Evolutionary conservation across 2,329 filamentous ascomycete genomes (phyloP).

Genomic region (Zymoseptoria brevis): DNA sequence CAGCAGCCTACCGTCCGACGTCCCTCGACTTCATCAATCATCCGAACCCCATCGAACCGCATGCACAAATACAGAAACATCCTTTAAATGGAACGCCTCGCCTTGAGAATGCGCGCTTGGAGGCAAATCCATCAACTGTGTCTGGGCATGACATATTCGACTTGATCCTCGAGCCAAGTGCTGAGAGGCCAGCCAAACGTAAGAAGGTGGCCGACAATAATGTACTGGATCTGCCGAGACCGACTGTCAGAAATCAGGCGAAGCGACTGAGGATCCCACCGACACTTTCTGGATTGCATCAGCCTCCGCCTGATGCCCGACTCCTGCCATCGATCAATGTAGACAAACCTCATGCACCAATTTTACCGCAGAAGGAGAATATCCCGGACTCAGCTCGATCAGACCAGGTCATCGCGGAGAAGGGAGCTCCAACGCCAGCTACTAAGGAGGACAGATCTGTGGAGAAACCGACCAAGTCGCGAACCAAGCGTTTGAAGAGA

Average conservation of each 20-base stretch:
- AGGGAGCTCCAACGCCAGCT: conserved; percentile 2
- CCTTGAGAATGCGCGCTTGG: conserved; percentile 19
- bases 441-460: conserved; percentile 20
- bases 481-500: conserved; percentile 20
- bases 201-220: conserved; percentile 16
- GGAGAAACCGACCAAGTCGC: conserved; percentile 30
- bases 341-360: conserved; percentile 13
- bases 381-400: background rate
- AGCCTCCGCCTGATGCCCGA: conserved; percentile 54
- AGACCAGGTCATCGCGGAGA: background rate
- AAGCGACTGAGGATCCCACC: conserved; percentile 39
- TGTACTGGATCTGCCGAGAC: conserved; percentile 30
- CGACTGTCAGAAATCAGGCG: conserved; percentile 23
- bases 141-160: conserved; percentile 23
- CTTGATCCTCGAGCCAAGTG: conserved; percentile 23
- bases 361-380: background rate
- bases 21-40: conserved; percentile 29
- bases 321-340: conserved; percentile 51
- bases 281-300: conserved; percentile 52
- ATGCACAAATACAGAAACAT: conserved; percentile 24
- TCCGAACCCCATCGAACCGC: conserved; percentile 31
- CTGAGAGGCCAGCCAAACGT: conserved; percentile 26
- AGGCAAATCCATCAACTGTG: conserved; percentile 3
- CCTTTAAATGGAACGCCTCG: conserved; percentile 26
- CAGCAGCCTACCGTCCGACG: conserved; percentile 20